These are phyloP conservation scores for Anisogramma anomala DNA, from an alignment of 2,329 filamentous ascomycete genomes.

Conservation along the genomic window DNA sequence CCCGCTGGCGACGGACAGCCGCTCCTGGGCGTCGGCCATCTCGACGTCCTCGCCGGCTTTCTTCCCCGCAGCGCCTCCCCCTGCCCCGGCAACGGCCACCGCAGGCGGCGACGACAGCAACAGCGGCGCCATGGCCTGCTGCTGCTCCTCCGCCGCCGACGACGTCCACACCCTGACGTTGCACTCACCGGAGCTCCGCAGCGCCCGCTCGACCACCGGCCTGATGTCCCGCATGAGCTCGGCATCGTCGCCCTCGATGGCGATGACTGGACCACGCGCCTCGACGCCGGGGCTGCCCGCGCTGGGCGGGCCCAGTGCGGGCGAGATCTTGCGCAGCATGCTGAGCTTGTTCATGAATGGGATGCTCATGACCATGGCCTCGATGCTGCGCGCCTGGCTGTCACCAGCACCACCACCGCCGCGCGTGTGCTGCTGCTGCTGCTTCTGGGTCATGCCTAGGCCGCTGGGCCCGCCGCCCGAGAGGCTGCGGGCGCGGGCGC, in stretches of 20 bases:
- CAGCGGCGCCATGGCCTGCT: too few species aligned
- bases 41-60: constrained; percentile 4
- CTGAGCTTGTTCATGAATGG: constrained; percentile 65
- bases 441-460: constrained; percentile 7
- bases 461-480: constrained; percentile 6
- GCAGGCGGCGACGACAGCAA: not conserved
- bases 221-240: constrained; percentile 45
- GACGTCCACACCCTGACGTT: constrained; percentile 36
- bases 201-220: constrained; percentile 50
- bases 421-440: constrained; percentile 1
- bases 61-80: constrained; percentile 34
- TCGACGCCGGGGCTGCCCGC: constrained; percentile 21
- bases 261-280: constrained; percentile 66
- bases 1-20: not conserved
- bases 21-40: constrained; percentile 3
- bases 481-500: constrained; percentile 13
- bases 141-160: not conserved
- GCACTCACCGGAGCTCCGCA: constrained; percentile 36
- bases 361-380: constrained; percentile 65
- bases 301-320: constrained; percentile 41
- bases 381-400: constrained; percentile 36
- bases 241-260: constrained; percentile 62
- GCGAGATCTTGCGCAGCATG: constrained; percentile 64
- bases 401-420: constrained; percentile 18
- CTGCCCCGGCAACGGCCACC: not conserved